phyloP scores from a whole-genome alignment of 768 basidiomycete genomes.

The Mycena chlorophos region DNA sequence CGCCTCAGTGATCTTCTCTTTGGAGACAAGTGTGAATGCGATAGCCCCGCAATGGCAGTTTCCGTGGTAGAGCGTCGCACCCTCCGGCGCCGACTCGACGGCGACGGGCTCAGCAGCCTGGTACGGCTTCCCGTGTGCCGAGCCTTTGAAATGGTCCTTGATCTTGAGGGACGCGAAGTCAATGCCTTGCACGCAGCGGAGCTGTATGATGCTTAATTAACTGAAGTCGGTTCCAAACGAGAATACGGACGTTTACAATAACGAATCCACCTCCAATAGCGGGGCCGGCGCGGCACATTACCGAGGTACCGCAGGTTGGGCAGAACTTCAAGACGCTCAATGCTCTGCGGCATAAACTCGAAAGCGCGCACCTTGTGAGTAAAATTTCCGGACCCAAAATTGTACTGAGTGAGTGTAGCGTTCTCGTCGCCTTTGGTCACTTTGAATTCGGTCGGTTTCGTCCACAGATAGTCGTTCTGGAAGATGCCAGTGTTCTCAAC shows the following conservation, averaged over 20 bases:
- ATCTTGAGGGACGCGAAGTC: not conserved
- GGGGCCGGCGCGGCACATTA: conserved; percentile 3
- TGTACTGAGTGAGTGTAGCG: not conserved
- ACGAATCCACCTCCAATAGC: not conserved
- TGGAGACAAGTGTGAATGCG: not conserved
- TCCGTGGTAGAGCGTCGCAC: conserved; percentile 7
- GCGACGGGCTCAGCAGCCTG: not conserved
- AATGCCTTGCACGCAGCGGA: conserved; percentile 5
- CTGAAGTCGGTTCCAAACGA: not conserved
- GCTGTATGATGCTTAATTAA: conserved; percentile 1
- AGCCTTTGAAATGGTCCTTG: not conserved
- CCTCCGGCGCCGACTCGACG: not conserved
- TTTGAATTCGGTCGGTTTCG: not conserved
- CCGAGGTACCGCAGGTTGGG: conserved; percentile 13
- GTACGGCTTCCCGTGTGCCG: conserved; percentile 1
- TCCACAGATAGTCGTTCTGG: conserved; percentile 13
- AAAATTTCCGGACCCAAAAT: conserved; percentile 1
- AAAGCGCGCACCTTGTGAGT: conserved; percentile 4
- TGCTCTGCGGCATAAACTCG: not conserved
- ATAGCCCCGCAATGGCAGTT: conserved; percentile 18
- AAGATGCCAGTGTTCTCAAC: not conserved
- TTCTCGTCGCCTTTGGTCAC: conserved; percentile 4
- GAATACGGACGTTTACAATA: conserved; percentile 5
- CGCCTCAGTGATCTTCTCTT: not conserved
- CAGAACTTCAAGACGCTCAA: conserved; percentile 5